Evolutionary conservation across 163 green algal species (phyloP).

Genomic region (Trebouxiophyceae sp.): DNA sequence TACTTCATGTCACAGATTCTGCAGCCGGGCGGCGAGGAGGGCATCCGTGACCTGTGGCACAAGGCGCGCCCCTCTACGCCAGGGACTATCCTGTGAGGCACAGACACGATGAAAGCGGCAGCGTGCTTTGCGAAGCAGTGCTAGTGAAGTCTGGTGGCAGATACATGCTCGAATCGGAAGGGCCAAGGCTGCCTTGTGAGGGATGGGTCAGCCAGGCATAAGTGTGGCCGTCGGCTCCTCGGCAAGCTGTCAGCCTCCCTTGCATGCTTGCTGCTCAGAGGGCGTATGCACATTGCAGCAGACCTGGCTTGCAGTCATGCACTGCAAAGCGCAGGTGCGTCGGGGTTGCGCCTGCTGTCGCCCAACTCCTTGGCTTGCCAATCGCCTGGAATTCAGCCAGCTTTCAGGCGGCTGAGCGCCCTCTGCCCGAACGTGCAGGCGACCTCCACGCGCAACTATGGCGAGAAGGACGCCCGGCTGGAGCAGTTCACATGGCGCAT

Average conservation of each 20-base stretch:
- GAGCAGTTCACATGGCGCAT: constrained; percentile 89
- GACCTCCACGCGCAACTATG: constrained; percentile 30
- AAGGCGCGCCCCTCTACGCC: no score
- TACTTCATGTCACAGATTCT: constrained; percentile 82
- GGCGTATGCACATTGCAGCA: not conserved
- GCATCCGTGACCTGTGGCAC: constrained; percentile 64
- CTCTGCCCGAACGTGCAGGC: constrained; percentile 22
- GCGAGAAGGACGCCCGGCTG: constrained; percentile 70
- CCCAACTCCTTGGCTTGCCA: not conserved
- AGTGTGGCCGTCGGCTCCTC: no score
- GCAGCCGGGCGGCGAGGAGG: constrained; percentile 65
- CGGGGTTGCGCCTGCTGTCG: not conserved
- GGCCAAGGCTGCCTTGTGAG: no score
- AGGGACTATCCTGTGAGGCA: no score
- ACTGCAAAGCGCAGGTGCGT: not conserved
- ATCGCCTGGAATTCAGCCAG: not conserved
- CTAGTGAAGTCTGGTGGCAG: no score
- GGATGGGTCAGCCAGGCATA: no score
- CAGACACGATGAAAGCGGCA: no score
- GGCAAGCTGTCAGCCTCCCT: no score
- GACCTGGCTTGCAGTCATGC: not conserved
- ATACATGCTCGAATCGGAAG: no score
- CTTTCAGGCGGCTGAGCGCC: no score
- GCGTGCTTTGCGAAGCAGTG: no score
- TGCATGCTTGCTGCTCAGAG: no score